phyloP scores from a whole-genome alignment of 2,329 filamentous ascomycete species.

The Ophiostoma sp. region DNA sequence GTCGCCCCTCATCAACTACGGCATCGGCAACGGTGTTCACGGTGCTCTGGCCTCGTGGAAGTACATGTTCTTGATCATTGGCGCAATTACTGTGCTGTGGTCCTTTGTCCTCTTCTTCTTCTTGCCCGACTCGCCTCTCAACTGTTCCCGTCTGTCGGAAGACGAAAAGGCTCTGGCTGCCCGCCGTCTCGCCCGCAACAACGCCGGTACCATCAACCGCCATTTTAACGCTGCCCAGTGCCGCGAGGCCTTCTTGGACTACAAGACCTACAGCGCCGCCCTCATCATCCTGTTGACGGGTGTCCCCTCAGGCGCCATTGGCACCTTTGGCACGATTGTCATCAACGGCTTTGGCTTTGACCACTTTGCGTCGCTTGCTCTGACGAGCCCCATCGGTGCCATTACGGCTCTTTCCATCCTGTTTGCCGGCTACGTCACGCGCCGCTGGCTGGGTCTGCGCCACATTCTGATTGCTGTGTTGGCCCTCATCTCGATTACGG shows the following conservation, averaged over 20 bases:
- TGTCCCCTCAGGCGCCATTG: conserved; percentile 24
- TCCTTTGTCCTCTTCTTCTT: conserved; percentile 16
- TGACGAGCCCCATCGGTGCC: conserved; percentile 20
- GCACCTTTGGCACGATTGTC: conserved; percentile 47
- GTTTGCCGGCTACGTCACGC: conserved; percentile 12
- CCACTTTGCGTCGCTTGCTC: conserved; percentile 43
- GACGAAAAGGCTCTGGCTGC: conserved; percentile 19
- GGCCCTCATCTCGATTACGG: conserved; percentile 11
- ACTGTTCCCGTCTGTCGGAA: neutral
- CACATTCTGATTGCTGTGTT: conserved; percentile 6
- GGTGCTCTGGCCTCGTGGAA: conserved; percentile 41
- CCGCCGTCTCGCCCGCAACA: conserved; percentile 20
- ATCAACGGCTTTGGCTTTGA: conserved; percentile 48
- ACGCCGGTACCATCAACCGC: conserved; percentile 21
- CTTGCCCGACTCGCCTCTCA: conserved; percentile 23
- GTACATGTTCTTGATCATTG: conserved; percentile 29
- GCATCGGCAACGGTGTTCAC: conserved; percentile 44
- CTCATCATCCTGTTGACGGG: conserved; percentile 22
- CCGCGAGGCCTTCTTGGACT: conserved; percentile 20
- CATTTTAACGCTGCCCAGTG: conserved; percentile 18
- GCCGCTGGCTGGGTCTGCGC: conserved; percentile 17
- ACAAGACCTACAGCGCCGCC: conserved; percentile 21
- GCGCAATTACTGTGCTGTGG: conserved; percentile 21
- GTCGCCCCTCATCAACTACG: conserved; percentile 50
- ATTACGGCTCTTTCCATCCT: conserved; percentile 22